Base-by-base conservation (phyloP, 176 grass and related monocot species). In the Musa acuminata region DNA sequence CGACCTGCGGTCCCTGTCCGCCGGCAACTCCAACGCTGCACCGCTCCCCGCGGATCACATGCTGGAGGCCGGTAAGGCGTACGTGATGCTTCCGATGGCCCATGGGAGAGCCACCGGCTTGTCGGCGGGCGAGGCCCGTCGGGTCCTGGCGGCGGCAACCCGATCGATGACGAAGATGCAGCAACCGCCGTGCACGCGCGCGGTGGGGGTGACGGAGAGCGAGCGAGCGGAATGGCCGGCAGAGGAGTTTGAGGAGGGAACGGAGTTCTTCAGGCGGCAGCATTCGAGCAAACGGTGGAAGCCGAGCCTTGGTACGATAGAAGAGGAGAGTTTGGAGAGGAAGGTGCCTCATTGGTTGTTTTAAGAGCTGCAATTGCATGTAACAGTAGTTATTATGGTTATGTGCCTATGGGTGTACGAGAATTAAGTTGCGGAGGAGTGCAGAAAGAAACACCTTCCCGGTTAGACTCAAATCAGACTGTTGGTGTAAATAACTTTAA, bases 321-420 rank as follows among this genome's bases (percentile, higher is more conserved):
- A 88, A 43, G 94, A 98, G 88, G 85, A 76, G 27, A 82, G 68
- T 0, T 71, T 80, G 13, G 62, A 66, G 43, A 87, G 80, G 87
- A 98, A 93, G 86, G 70, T 74, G 62, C 50, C 94, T 11, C 94
- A 98, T 78, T 98, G 94, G 95, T 83, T 91, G 9, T 84, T 89
- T 83, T 92, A 75, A 88, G 24, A 43, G 24, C 14, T 43, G 35
- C 35, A 6, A 6, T 43, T 43, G 35, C 35, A 43, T 43, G 35
- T 43, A 5, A 43, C 35, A 43, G 4, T 43, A 43, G 35, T 43
- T 43, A 43, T 43, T 43, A 43, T 35, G 29, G 29, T 3, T 35
- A 35, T 4, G 0, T 6, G 4, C 35, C 4, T 43, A 5, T 43
- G 3, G 35, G 35, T 6, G 35, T 43, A 43, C 35, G 35, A 43